Base-by-base conservation (phyloP, 441 rosid species). In the Sinapis alba region DNA sequence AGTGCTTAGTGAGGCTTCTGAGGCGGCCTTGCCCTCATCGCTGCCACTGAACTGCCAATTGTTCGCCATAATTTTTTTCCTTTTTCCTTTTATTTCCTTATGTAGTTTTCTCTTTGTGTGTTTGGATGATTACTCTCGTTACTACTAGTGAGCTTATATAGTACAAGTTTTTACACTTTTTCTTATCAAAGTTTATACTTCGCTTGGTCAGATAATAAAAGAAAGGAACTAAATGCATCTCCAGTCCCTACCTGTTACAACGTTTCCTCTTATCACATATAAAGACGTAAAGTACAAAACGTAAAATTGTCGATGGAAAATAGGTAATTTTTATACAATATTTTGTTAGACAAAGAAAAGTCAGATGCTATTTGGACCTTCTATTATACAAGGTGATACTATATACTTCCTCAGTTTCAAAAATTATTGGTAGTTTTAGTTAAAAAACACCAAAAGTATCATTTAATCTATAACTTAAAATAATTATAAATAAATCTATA, bases 31-130 rank as follows among this genome's bases (percentile, higher is more conserved):
- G 7, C 72, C 75, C 10, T 56, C 80, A 2, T 78, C 69, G 28
- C 69, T 84, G 5, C 72, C 84, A 3, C 68, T 61, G 21, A 83
- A 80, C 41, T 50, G 71, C 84, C 82, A 78, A 1, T 2, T 0
- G 30, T 24, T 65, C 0, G 54, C 57, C 74, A 69, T 65, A 10
- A 41, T 38, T 69, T 20, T 75, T 61, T n/a, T n/a, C n/a, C n/a
- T n/a, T n/a, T n/a, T n/a, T n/a, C n/a, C 36, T 43, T n/a, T 43
- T 43, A n/a, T 43, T 41, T 41, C 47, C 2, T 13, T 41, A 41
- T 1, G 47, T 41, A 41, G 47, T 41, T 41, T 32, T n/a, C n/a
- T n/a, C n/a, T n/a, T n/a, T n/a, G n/a, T n/a, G n/a, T n/a, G n/a
- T n/a, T n/a, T n/a, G n/a, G n/a, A n/a, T n/a, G 72, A 50, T 32